phyloP scores from a whole-genome alignment of 2,329 filamentous ascomycete genomes.

The Parastagonospora nodorum region DNA sequence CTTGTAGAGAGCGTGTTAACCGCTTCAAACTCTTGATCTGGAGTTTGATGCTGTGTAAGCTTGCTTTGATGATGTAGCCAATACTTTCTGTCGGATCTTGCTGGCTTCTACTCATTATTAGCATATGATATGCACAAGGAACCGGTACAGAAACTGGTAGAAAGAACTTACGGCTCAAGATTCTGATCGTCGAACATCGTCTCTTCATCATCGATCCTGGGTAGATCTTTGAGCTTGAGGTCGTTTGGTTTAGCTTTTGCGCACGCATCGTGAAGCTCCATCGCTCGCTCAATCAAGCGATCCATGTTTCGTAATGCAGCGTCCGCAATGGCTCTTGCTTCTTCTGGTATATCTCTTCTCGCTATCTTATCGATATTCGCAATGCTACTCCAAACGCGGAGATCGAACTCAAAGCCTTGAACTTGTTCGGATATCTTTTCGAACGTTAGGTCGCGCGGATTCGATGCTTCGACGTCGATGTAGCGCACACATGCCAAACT shows the following conservation, averaged over 20 bases:
- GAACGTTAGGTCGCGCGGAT: slow-evolving; percentile 31
- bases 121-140: not conserved
- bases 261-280: slow-evolving; percentile 19
- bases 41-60: slow-evolving; percentile 27
- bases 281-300: slow-evolving; percentile 15
- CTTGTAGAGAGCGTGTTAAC: slow-evolving; percentile 30
- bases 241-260: slow-evolving; percentile 24
- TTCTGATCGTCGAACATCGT: slow-evolving; percentile 10
- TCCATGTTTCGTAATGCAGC: slow-evolving; percentile 19
- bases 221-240: slow-evolving; percentile 19
- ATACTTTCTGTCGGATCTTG: slow-evolving; percentile 23
- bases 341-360: slow-evolving; percentile 12
- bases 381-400: slow-evolving; percentile 28
- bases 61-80: slow-evolving; percentile 24
- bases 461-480: slow-evolving; percentile 25
- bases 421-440: slow-evolving; percentile 26
- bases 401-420: slow-evolving; percentile 27
- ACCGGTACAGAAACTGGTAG: not conserved
- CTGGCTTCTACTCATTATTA: slow-evolving; percentile 8
- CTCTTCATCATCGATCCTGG: slow-evolving; percentile 12
- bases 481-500: slow-evolving; percentile 18
- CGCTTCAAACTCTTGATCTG: slow-evolving; percentile 30
- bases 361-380: slow-evolving; percentile 22
- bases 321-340: slow-evolving; percentile 17
- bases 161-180: slow-evolving; percentile 10